Evolutionary conservation across 331 rosid species (phyloP).

Genomic region (Malus hybrid): DNA sequence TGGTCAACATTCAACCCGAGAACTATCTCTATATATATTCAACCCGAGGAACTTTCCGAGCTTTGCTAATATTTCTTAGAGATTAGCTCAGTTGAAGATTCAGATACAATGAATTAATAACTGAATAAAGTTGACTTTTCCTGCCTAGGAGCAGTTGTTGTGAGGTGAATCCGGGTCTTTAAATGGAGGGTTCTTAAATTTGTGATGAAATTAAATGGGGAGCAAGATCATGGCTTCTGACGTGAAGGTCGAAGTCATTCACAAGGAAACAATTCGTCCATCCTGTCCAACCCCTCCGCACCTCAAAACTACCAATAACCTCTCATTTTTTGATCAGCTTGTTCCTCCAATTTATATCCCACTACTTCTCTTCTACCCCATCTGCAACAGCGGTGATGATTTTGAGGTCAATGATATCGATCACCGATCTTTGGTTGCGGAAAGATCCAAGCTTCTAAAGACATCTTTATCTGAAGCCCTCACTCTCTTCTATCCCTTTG

Average conservation of each 20-base stretch:
- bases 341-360: slow-evolving; percentile 6
- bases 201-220: background rate
- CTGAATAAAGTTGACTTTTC: no score
- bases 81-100: no score
- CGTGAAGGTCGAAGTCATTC: background rate
- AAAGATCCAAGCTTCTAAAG: background rate
- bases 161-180: no score
- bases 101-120: no score
- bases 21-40: no score
- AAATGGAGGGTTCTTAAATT: no score
- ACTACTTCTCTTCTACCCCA: slow-evolving; percentile 8
- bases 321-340: slow-evolving; percentile 16
- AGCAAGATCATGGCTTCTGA: background rate
- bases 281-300: slow-evolving; percentile 21
- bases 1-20: no score
- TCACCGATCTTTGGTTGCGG: background rate
- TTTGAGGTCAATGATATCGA: no score
- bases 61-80: no score
- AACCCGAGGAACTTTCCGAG: no score
- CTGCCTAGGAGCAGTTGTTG: no score
- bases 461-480: slow-evolving; percentile 8
- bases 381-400: background rate
- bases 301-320: background rate
- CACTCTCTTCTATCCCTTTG: slow-evolving; percentile 11
- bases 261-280: slow-evolving; percentile 9